Evolutionary conservation across 805 yeast species (phyloP), one percentile per base, ranked within the genome.

Genomic region (Wickerhamiella occidentalis): DNA sequence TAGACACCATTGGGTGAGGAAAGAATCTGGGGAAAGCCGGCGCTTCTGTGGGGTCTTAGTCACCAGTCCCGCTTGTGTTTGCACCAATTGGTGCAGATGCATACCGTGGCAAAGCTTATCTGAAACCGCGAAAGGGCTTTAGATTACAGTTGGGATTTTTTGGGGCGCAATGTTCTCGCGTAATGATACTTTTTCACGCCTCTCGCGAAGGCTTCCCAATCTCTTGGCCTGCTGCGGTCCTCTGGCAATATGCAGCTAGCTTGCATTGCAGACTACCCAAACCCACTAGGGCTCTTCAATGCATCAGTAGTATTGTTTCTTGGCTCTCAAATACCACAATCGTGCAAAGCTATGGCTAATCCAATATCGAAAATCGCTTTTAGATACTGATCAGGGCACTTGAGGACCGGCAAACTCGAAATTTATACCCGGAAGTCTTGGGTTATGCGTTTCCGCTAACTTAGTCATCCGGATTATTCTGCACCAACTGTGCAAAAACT

Each of bases 21-120:
- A 37, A 37, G 29, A 37, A 45, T 37, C 48, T 28, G 48, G 48
- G 48, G 48, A 45, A 45, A 37, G 22, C 38, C 38, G 38, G 19
- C 38, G 19, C 6, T 17, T 17, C 21, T 33, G 38, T 33, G 38
- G 38, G 38, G 38, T 33, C 38, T 33, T 33, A 33, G 38, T 33
- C 38, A 33, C 21, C 15, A 29, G 13, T 33, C 19, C 4, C 38
- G 28, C 33, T 11, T 33, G 38, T 33, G 38, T 17, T 15, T 33
- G 38, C 18, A 33, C 38, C 38, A 33, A 33, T 33, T 33, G 38
- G 38, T 15, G 38, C 38, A 33, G 38, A 15, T 4, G 38, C 38
- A 33, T 33, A 15, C 6, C 8, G 38, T 17, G n/a, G 38, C 38
- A 33, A 33, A 33, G 38, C 38, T 33, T 33, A 33, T 33, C 19